Percentiles rank a stretch among this genome's conserved stretches.
These are phyloP conservation scores for Osmanthus fragrans DNA, from an alignment of 257 asterid genomes.

Conservation along the genomic window DNA sequence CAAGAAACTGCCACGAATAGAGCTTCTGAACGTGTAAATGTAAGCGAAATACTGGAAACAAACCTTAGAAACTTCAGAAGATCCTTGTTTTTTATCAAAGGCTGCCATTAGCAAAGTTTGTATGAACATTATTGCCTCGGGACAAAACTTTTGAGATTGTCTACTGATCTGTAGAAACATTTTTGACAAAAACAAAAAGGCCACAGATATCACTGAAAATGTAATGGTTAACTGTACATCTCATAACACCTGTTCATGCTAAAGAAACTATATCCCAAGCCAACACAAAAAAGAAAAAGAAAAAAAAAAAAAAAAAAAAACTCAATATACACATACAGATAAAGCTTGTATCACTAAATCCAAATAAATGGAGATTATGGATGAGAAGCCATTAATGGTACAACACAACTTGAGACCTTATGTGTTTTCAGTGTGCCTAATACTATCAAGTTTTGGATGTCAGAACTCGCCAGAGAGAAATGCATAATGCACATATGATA, in stretches of 20 bases:
- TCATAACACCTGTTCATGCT: background rate
- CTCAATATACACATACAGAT: background rate
- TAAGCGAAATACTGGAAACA: constrained; percentile 20
- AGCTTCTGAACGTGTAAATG: constrained; percentile 15
- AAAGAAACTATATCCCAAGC: background rate
- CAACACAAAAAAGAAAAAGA: background rate
- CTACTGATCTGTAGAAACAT: constrained; percentile 49
- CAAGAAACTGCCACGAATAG: constrained; percentile 1
- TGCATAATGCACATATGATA: background rate
- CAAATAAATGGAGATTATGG: background rate
- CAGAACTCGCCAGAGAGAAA: background rate
- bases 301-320: too few species aligned
- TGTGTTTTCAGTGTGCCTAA: background rate
- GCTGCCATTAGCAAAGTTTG: constrained; percentile 74
- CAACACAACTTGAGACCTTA: too few species aligned
- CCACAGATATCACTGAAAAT: background rate
- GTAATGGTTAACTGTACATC: background rate
- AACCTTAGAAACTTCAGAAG: constrained; percentile 63
- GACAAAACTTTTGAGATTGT: constrained; percentile 75
- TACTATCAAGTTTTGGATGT: background rate
- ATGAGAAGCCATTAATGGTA: too few species aligned
- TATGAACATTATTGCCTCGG: constrained; percentile 77
- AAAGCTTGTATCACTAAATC: background rate
- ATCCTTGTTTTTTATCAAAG: constrained; percentile 43
- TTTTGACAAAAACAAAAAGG: constrained; percentile 8